Percentiles rank a stretch among this genome's conserved stretches.
phyloP scores from a whole-genome alignment of 805 yeast genomes.

The Blastobotrys americana region DNA sequence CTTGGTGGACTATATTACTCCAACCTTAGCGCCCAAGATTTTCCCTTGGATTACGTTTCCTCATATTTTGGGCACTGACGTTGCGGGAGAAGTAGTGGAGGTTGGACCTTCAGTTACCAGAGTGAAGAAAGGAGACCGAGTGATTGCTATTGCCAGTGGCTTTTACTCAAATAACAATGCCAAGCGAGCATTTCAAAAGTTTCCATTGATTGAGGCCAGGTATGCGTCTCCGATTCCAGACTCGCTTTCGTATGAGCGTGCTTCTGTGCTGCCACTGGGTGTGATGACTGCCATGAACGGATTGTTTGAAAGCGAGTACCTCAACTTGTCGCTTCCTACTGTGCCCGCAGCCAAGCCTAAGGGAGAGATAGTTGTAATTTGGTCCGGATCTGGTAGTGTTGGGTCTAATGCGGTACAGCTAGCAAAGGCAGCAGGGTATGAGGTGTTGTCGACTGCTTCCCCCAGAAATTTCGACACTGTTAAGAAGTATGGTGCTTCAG shows the following conservation, averaged over 20 bases:
- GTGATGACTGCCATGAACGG: slow-evolving; percentile 31
- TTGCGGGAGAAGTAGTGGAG: slow-evolving; percentile 46
- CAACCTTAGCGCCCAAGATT: neutral
- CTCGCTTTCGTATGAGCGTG: slow-evolving; percentile 4
- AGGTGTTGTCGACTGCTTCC: slow-evolving; percentile 45
- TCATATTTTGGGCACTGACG: slow-evolving; percentile 45
- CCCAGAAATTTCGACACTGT: slow-evolving; percentile 37
- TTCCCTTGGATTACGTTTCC: slow-evolving; percentile 1
- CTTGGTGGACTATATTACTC: slow-evolving; percentile 2
- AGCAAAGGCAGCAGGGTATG: slow-evolving; percentile 44
- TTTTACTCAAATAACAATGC: slow-evolving; percentile 33
- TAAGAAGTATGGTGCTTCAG: slow-evolving; percentile 43
- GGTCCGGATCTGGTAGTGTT: slow-evolving; percentile 51
- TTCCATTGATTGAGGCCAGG: slow-evolving; percentile 36
- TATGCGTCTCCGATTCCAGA: slow-evolving; percentile 25
- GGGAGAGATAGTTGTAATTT: slow-evolving; percentile 17
- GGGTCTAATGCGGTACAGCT: slow-evolving; percentile 54
- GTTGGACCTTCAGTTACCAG: slow-evolving; percentile 40
- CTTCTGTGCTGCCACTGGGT: slow-evolving; percentile 15
- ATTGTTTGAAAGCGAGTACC: slow-evolving; percentile 46
- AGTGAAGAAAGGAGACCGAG: slow-evolving; percentile 46
- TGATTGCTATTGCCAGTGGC: slow-evolving; percentile 50
- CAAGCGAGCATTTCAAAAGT: slow-evolving; percentile 54
- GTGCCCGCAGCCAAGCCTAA: slow-evolving; percentile 12
- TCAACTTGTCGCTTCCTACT: slow-evolving; percentile 43